phyloP scores from a whole-genome alignment of 331 rosid species.

The Erythrophleum ivorense region DNA sequence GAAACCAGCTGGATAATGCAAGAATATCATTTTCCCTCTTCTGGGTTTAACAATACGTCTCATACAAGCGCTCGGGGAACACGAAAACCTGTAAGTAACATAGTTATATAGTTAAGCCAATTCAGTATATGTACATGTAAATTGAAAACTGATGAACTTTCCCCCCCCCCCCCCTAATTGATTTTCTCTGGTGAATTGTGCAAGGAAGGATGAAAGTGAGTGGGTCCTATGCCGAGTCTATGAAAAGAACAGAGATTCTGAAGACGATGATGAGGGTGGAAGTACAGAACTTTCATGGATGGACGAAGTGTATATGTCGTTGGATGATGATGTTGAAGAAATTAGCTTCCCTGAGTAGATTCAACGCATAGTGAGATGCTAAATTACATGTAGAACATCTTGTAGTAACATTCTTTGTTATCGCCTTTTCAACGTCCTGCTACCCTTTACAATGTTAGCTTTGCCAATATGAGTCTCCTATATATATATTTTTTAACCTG shows the following conservation, averaged over 20 bases:
- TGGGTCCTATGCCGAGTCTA: conserved; percentile 60
- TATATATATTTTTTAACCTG: no score
- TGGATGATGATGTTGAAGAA: conserved; percentile 53
- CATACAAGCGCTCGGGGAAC: conserved; percentile 14
- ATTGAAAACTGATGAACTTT: background rate
- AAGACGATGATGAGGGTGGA: conserved; percentile 50
- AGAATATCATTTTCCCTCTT: conserved; percentile 52
- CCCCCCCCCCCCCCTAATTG: no score
- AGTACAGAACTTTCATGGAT: conserved; percentile 52
- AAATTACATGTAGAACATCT: background rate
- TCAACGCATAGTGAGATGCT: background rate
- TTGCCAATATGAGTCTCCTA: background rate
- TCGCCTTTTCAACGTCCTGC: background rate
- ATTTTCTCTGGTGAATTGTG: conserved; percentile 2
- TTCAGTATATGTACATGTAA: background rate
- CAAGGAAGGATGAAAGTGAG: conserved; percentile 39
- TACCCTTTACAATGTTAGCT: background rate
- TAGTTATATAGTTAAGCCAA: conserved; percentile 7
- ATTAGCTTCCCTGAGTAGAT: conserved; percentile 33
- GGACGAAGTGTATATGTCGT: conserved; percentile 51
- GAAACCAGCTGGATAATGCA: conserved; percentile 66
- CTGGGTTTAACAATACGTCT: conserved; percentile 22
- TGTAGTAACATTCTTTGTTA: background rate
- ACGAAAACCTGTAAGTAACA: conserved; percentile 34
- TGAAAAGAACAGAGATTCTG: conserved; percentile 41